Evolutionary conservation across 2,329 filamentous ascomycete genomes (phyloP), one percentile per base, ranked within the genome.

Genomic region (Bisporella sp.): DNA sequence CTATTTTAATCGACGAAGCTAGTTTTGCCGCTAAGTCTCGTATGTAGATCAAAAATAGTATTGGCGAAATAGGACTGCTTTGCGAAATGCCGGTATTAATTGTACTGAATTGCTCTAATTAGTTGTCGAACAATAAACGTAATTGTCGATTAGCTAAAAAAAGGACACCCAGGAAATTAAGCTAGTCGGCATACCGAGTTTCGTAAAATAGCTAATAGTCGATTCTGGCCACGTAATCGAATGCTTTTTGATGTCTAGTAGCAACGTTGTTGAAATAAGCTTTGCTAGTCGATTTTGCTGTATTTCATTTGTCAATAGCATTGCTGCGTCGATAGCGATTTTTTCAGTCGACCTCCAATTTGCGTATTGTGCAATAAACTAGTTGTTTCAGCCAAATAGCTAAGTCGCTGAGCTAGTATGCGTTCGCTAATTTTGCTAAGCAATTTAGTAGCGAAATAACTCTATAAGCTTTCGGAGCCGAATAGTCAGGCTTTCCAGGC

Each of bases 351-450:
- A 11, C 48, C 42, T 40, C 33, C 31, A 1, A 46, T 46, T 46
- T 46, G 21, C 13, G n/a, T 37, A 46, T 11, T 31, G 33, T 46
- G 45, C 31, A 51, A 29, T 31, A 51, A 40, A 12, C 28, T 31
- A 30, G n/a, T 51, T 13, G 44, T 51, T 43, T 51, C 31, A 6
- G 39, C 44, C 41, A 51, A 40, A 40, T 51, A 51, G 7, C 37
- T 40, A 29, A 51, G 44, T 41, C 49, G 35, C 40, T 49, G 1
- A 42, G 29, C 46, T 48, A 48, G n/a, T 7, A 48, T 48, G 5
- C 39, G 35, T 33, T 48, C 6, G 9, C 28, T 48, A 21, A 48
- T 42, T 13, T 48, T 48, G 7, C 8, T n/a, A 48, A 5, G 3
- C 30, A 48, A 12, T 42, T 21, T 31, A 46, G 33, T 7, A 41